Evolutionary conservation across 441 rosid genomes (phyloP), one percentile per base, ranked within the genome.

Genomic region (Gossypium davidsonii): DNA sequence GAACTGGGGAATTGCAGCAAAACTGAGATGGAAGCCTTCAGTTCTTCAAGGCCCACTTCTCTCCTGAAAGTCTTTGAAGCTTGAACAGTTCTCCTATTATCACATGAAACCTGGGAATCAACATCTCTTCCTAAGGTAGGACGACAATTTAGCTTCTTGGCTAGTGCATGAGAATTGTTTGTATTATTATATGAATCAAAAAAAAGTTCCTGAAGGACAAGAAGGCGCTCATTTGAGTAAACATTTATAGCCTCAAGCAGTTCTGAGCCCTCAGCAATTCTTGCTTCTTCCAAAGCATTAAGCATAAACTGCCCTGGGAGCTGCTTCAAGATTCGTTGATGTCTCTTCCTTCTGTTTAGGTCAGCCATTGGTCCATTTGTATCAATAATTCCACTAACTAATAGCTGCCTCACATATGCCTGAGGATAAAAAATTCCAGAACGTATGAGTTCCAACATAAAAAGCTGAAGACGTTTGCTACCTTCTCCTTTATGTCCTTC

Each of bases 321-420:
- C 80, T 88, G 95, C 84, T 91, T 94, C 83, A 96, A 79, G 78
- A 96, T 74, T 60, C 83, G 87, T 76, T 87, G 86, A 74, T 96
- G 99, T 71, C 98, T 87, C 83, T 78, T 92, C 77, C 83, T 84
- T 62, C 89, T 89, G 72, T 82, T 86, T 72, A 76, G 63, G 63
- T 90, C 90, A 76, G 71, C 80, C 53, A 71, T 67, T 60, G 89
- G 79, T 65, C 82, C 83, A 73, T 76, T 81, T 63, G 59, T 51
- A 84, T 94, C 98, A 80, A 90, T 84, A 76, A 90, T 89, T 73
- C 98, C 99, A 82, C 99, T 90, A 79, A 91, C 83, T 73, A 94
- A 79, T 60, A 96, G 89, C 85, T 96, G 98, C 80, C 98, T 88
- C 69, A 85, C 99, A 76, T 96, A 96, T 79, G 93, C 93, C 68